Percentiles rank a stretch among this genome's conserved stretches.
phyloP scores from a whole-genome alignment of 345 rosid genomes.

The Nephelium lappaceum region DNA sequence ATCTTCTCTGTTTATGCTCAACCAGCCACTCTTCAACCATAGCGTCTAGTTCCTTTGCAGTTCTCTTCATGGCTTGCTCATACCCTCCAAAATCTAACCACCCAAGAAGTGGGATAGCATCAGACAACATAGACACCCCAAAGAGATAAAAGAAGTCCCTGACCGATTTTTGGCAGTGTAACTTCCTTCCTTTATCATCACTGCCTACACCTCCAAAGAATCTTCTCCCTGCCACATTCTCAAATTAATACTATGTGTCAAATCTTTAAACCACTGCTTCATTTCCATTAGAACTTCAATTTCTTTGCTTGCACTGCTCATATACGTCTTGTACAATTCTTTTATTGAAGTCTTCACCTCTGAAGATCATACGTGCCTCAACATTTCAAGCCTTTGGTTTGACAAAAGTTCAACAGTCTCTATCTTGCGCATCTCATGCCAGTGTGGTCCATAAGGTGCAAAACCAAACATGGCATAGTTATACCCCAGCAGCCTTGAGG shows the following conservation, averaged over 20 bases:
- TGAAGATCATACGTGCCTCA: conserved; percentile 27
- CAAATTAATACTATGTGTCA: conserved; percentile 27
- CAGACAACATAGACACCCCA: conserved; percentile 35
- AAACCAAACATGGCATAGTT: conserved; percentile 44
- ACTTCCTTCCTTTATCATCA: conserved; percentile 19
- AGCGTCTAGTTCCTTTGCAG: conserved; percentile 37
- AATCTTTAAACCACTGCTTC: conserved; percentile 42
- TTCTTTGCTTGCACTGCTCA: conserved; percentile 6
- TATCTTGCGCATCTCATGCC: conserved; percentile 46
- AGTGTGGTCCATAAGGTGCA: conserved; percentile 44
- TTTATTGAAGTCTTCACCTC: conserved; percentile 27
- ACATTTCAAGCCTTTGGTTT: conserved; percentile 30
- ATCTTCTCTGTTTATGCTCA: conserved; percentile 42
- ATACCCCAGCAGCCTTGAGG: conserved; percentile 38
- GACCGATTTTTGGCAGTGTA: conserved; percentile 12
- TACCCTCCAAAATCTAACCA: conserved; percentile 44
- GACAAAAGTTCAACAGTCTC: conserved; percentile 36
- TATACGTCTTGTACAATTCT: conserved; percentile 21
- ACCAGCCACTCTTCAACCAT: conserved; percentile 36
- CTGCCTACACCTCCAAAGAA: conserved; percentile 17
- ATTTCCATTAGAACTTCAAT: conserved; percentile 29
- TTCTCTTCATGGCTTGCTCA: conserved; percentile 37
- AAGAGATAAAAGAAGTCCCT: conserved; percentile 28
- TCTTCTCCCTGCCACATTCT: conserved; percentile 41
- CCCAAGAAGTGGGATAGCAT: conserved; percentile 41